Percentiles rank a stretch among this genome's conserved stretches.
Evolutionary conservation across 176 grass and related monocot species (phyloP).

Genomic region (Miscanthus lutarioriparius): DNA sequence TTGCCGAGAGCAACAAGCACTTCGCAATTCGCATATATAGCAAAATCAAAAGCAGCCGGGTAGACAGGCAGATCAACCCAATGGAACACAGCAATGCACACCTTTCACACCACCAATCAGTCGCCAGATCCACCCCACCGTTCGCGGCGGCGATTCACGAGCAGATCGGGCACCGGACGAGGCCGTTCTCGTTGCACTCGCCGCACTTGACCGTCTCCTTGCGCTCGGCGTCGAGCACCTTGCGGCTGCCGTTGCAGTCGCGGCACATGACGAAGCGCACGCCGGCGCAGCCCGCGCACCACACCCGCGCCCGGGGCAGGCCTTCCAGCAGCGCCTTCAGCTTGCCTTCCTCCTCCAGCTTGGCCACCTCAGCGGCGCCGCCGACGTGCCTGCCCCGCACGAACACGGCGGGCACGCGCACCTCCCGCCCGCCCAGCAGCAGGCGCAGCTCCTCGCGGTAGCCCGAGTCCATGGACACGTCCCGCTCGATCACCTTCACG

Average conservation of each 20-base stretch:
- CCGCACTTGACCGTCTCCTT: constrained; percentile 66
- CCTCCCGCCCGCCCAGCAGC: constrained; percentile 64
- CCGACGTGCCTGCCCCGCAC: constrained; percentile 71
- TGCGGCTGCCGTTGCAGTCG: constrained; percentile 93
- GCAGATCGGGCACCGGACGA: constrained; percentile 91
- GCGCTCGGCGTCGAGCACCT: constrained; percentile 73
- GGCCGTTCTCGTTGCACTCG: constrained; percentile 92
- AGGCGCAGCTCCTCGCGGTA: constrained; percentile 87
- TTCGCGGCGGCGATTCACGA: constrained; percentile 19
- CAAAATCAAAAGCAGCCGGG: constrained; percentile 39
- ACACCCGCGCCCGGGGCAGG: constrained; percentile 65
- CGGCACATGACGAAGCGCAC: constrained; percentile 94
- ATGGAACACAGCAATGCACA: constrained; percentile 29
- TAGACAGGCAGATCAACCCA: constrained; percentile 68
- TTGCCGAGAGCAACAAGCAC: constrained; percentile 46
- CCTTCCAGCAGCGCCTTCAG: constrained; percentile 62
- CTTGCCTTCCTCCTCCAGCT: constrained; percentile 87
- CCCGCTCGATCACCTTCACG: constrained; percentile 81
- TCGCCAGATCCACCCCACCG: neutral
- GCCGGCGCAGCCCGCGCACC: constrained; percentile 83
- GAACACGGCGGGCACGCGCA: constrained; percentile 79
- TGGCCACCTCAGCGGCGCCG: constrained; percentile 67
- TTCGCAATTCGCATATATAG: neutral
- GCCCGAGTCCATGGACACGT: constrained; percentile 99
- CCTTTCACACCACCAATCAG: neutral